These are phyloP conservation scores for Coniochaeta sp. DNA, from an alignment of 2,329 filamentous ascomycete genomes.

Conservation along the genomic window DNA sequence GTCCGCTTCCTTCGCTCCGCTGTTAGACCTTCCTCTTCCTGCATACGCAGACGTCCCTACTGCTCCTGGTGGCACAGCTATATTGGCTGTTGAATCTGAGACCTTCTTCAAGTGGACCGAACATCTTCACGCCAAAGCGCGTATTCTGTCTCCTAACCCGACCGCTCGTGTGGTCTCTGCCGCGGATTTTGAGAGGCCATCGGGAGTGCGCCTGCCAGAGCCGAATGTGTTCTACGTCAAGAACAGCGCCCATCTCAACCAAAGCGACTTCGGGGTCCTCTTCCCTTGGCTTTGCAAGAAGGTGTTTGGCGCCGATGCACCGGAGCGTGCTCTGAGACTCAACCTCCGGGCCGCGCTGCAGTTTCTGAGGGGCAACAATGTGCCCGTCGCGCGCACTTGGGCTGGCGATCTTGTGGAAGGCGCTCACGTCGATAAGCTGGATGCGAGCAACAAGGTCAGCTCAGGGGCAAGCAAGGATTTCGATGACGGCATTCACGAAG, in stretches of 20 bases:
- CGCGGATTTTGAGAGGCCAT: constrained; percentile 32
- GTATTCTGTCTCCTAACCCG: constrained; percentile 52
- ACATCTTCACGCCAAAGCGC: constrained; percentile 63
- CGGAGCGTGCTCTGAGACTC: constrained; percentile 49
- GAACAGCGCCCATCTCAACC: constrained; percentile 70
- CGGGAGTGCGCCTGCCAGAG: constrained; percentile 32
- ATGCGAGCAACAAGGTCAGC: constrained; percentile 2
- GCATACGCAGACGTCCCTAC: constrained; percentile 47
- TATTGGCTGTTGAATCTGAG: constrained; percentile 68
- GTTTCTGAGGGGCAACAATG: constrained; percentile 40
- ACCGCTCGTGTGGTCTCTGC: constrained; percentile 31
- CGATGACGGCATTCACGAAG: constrained; percentile 33
- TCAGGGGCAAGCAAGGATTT: constrained; percentile 6
- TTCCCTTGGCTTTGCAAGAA: constrained; percentile 64
- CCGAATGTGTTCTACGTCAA: constrained; percentile 70
- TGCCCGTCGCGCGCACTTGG: constrained; percentile 42
- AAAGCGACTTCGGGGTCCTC: constrained; percentile 76
- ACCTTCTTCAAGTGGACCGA: constrained; percentile 72
- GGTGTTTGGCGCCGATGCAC: constrained; percentile 49
- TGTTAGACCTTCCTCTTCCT: constrained; percentile 68
- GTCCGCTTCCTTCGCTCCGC: constrained; percentile 50
- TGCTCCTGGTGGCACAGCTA: constrained; percentile 45
- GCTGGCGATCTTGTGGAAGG: constrained; percentile 42
- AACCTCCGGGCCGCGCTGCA: constrained; percentile 54
- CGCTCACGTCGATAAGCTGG: constrained; percentile 18